phyloP scores from a whole-genome alignment of 2,329 filamentous ascomycete species.

The Pyricularia sp. region DNA sequence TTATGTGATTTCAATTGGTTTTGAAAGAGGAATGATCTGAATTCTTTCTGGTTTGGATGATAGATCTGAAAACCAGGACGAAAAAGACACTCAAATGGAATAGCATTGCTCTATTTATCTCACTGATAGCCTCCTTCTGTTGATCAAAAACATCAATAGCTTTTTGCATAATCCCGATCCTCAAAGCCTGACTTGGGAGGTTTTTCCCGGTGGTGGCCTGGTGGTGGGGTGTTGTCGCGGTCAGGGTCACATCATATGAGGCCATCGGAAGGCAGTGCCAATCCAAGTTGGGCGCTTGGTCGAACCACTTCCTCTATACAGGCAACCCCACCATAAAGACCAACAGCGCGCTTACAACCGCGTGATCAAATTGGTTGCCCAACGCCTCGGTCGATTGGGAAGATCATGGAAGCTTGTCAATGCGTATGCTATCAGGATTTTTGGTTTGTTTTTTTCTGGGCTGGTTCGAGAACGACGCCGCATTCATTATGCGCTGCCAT shows the following conservation, averaged over 20 bases:
- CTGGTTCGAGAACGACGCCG: not conserved
- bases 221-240: slow-evolving; percentile 1
- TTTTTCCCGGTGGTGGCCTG: not conserved
- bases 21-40: not conserved
- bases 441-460: not conserved
- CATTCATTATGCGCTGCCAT: not conserved
- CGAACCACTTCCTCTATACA: slow-evolving; percentile 1
- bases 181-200: not conserved
- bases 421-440: not conserved
- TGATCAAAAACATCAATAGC: not conserved
- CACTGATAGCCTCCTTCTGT: not conserved
- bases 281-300: not conserved
- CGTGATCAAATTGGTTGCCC: not conserved
- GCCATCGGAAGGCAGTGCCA: slow-evolving; percentile 1
- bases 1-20: not conserved
- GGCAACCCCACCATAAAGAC: not conserved
- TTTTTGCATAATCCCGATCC: not conserved
- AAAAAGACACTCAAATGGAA: not conserved
- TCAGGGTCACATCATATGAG: not conserved
- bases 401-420: not conserved
- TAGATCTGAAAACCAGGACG: not conserved
- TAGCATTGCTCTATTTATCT: not conserved
- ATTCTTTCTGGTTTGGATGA: not conserved
- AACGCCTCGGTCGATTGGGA: not conserved
- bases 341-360: not conserved